Evolutionary conservation across 2,329 filamentous ascomycete species (phyloP).

Genomic region (Emericellopsis atlantica): DNA sequence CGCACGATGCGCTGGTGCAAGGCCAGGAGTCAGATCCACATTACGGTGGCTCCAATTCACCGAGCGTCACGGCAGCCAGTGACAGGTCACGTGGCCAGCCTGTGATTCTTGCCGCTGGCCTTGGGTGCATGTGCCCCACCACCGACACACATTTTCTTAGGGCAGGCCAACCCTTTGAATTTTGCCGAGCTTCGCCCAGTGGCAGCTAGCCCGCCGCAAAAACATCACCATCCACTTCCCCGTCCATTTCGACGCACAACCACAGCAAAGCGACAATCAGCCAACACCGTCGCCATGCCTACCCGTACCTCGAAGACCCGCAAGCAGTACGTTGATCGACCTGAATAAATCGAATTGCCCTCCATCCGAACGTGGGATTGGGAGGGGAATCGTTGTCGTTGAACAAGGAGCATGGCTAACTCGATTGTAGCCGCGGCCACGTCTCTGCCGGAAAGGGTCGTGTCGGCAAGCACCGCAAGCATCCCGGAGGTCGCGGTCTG

Average conservation of each 20-base stretch:
- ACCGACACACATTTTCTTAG: constrained; percentile 16
- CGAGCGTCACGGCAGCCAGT: constrained; percentile 1
- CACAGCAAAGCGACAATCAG: constrained; percentile 29
- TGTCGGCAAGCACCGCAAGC: constrained; percentile 98
- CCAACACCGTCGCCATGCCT: constrained; percentile 49
- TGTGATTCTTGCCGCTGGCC: too few species aligned
- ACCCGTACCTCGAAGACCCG: constrained; percentile 64
- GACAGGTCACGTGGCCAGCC: not conserved
- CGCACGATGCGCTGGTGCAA: too few species aligned
- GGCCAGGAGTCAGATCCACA: too few species aligned
- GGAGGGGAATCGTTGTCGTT: constrained; percentile 3
- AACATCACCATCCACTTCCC: constrained; percentile 23
- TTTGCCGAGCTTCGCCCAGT: constrained; percentile 17
- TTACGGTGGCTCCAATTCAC: too few species aligned
- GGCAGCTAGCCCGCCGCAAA: constrained; percentile 18
- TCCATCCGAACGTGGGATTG: constrained; percentile 7
- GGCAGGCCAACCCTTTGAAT: constrained; percentile 27
- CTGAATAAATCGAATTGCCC: constrained; percentile 3
- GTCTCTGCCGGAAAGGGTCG: constrained; percentile 97
- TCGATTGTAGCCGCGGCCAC: constrained; percentile 67
- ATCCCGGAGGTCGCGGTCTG: constrained; percentile 69
- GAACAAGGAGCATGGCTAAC: not conserved
- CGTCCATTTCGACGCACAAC: constrained; percentile 17
- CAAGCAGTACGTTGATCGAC: constrained; percentile 53
- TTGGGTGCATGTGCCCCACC: not conserved